Base-by-base conservation (phyloP, 768 basidiomycete species). In the Hydnomerulius pinastri region DNA sequence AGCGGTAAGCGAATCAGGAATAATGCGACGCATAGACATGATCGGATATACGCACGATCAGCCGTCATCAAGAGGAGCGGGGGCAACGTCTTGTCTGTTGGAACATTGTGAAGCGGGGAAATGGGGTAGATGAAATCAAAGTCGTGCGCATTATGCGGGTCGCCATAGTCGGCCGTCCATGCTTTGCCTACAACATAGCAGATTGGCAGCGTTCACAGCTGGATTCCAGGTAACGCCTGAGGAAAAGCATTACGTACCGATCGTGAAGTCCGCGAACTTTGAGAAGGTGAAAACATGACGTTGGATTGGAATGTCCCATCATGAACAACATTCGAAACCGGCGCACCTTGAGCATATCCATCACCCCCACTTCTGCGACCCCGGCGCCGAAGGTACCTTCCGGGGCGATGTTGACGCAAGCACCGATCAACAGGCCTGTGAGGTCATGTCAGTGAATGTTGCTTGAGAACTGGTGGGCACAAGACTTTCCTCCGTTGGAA, bases 91-190 rank as follows among this genome's bases (percentile, higher is more conserved):
- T 74, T 81, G 57, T 79, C 71, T 39, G 71, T 72, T 35, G 84
- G 77, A n/a, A 92, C 75, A 56, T 87, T 92, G 66, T 93, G 90
- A 24, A 93, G 59, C 0, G 91, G 90, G 9, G 90, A 92, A 51
- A 88, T 78, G 2, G 83, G 85, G 63, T 81, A 76, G 56, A 92
- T 89, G 71, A 88, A 92, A 71, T 93, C 91, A 59, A 93, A 93
- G 56, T 90, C 89, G 11, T 83, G 73, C 3, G 90, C 76, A 50
- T 84, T 74, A 58, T 87, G 81, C 3, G 90, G 85, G 61, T 87
- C 71, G 15, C 90, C 90, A 50, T 86, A 92, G 67, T 92, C 91
- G 21, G 83, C 78, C 2, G 77, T 82, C 91, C 91, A 93, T 5
- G 86, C 83, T 53, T 78, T 77, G 41, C 86, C 86, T 86, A 56